Evolutionary conservation across 352 stramenopile genomes (phyloP).

Genomic region (Pythium dissimile): DNA sequence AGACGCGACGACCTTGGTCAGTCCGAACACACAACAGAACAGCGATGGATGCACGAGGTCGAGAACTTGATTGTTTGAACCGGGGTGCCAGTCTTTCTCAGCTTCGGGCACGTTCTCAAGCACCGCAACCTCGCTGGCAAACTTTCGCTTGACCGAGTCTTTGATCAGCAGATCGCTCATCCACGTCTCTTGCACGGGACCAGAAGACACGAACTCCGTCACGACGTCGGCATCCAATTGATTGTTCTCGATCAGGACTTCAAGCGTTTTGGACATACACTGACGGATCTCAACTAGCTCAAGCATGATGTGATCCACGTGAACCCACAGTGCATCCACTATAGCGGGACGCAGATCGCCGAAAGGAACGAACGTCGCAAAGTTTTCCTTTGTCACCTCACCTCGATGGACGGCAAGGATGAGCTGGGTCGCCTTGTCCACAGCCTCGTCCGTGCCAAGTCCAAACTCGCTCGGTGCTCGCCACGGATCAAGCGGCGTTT

Average conservation of each 20-base stretch:
- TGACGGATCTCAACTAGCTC: slow-evolving; percentile 10
- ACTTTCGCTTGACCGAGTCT: slow-evolving; percentile 22
- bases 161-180: slow-evolving; percentile 32
- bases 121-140: slow-evolving; percentile 20
- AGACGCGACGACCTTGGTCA: slow-evolving; percentile 15
- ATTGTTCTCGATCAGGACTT: slow-evolving; percentile 19
- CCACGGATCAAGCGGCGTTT: slow-evolving; percentile 2
- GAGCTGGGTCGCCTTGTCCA: slow-evolving; percentile 1
- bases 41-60: slow-evolving; percentile 62
- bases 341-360: slow-evolving; percentile 4
- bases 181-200: slow-evolving; percentile 32
- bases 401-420: slow-evolving; percentile 10
- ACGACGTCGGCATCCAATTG: neutral
- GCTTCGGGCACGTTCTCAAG: slow-evolving; percentile 38
- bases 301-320: slow-evolving; percentile 17
- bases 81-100: slow-evolving; percentile 55
- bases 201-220: slow-evolving; percentile 25
- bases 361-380: neutral
- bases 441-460: neutral
- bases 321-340: slow-evolving; percentile 12
- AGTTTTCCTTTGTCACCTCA: slow-evolving; percentile 13
- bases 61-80: slow-evolving; percentile 44
- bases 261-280: slow-evolving; percentile 15
- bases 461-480: neutral
- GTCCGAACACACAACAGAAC: slow-evolving; percentile 49